Conservation (phyloP, 2,329 filamentous ascomycete species). For the Sordariomycetes sp. region DNA sequence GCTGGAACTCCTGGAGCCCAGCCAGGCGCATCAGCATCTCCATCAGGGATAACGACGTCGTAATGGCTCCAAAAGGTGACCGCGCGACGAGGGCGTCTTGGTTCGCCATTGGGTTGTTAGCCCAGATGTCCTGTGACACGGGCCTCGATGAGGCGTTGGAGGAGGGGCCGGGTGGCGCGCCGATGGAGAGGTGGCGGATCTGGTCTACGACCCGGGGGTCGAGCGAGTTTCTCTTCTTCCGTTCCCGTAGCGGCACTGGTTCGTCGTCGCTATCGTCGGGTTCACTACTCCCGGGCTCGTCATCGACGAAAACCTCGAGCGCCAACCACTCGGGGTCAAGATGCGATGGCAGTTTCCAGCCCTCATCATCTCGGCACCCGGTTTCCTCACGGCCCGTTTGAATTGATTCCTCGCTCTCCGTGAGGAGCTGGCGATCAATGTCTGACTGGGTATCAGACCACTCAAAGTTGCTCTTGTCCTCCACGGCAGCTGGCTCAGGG, state of each 20-base stretch:
- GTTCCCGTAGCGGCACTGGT: neutral
- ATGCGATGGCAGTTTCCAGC: slow-evolving; percentile 54
- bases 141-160: neutral
- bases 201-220: slow-evolving; percentile 25
- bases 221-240: slow-evolving; percentile 10
- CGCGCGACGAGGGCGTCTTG: slow-evolving; percentile 20
- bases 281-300: slow-evolving; percentile 22
- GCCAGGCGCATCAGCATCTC: slow-evolving; percentile 80
- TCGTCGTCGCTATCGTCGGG: slow-evolving; percentile 19
- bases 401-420: neutral
- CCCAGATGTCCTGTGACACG: slow-evolving; percentile 2
- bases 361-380: neutral
- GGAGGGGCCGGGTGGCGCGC: slow-evolving; percentile 5
- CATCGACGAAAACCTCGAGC: slow-evolving; percentile 61
- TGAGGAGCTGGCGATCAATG: slow-evolving; percentile 29
- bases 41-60: slow-evolving; percentile 56
- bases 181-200: slow-evolving; percentile 24
- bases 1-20: slow-evolving; percentile 83
- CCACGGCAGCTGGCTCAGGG: neutral
- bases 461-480: slow-evolving; percentile 4
- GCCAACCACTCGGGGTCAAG: slow-evolving; percentile 87
- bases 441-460: neutral
- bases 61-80: slow-evolving; percentile 37
- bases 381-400: neutral
- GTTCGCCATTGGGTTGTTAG: slow-evolving; percentile 7